phyloP scores from a whole-genome alignment of 2,329 filamentous ascomycete species.

The Chaetomiaceae sp. region DNA sequence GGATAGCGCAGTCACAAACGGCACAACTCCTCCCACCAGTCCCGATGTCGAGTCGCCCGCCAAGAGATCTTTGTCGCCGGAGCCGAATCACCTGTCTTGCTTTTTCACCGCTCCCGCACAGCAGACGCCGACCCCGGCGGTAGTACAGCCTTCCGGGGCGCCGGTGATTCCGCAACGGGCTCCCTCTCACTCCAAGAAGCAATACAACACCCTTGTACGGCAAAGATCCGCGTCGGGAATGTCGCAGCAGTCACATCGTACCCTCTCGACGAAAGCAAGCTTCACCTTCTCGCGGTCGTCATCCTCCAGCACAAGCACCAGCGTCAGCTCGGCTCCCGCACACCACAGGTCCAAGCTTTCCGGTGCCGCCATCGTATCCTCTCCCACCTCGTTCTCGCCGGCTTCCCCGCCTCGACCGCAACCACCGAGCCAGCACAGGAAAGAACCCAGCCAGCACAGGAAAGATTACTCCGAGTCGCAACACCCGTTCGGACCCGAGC shows the following conservation, averaged over 20 bases:
- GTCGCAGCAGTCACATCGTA: slow-evolving; percentile 50
- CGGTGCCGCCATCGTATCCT: slow-evolving; percentile 17
- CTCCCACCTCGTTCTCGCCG: not conserved
- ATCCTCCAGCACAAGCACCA: slow-evolving; percentile 47
- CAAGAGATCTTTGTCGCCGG: slow-evolving; percentile 48
- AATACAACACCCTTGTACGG: slow-evolving; percentile 63
- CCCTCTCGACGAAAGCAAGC: slow-evolving; percentile 54
- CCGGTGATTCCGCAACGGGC: slow-evolving; percentile 74
- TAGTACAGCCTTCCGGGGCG: slow-evolving; percentile 42
- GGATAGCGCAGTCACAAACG: slow-evolving; percentile 56
- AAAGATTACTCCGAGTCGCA: slow-evolving; percentile 42
- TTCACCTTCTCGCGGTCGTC: slow-evolving; percentile 54
- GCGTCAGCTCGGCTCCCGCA: slow-evolving; percentile 37
- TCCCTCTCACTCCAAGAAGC: slow-evolving; percentile 82
- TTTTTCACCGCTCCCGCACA: slow-evolving; percentile 54
- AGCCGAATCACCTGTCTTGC: slow-evolving; percentile 63
- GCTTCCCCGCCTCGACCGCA: not conserved
- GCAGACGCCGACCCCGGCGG: slow-evolving; percentile 38
- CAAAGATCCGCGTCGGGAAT: slow-evolving; percentile 44
- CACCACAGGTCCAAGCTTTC: slow-evolving; percentile 28
- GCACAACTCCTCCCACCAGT: slow-evolving; percentile 61
- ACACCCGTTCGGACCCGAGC: slow-evolving; percentile 83
- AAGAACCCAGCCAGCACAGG: slow-evolving; percentile 24
- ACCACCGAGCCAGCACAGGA: slow-evolving; percentile 33
- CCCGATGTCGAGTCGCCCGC: slow-evolving; percentile 54